phyloP scores from a whole-genome alignment of 768 basidiomycete species.

The Flagelloscypha sp. region DNA sequence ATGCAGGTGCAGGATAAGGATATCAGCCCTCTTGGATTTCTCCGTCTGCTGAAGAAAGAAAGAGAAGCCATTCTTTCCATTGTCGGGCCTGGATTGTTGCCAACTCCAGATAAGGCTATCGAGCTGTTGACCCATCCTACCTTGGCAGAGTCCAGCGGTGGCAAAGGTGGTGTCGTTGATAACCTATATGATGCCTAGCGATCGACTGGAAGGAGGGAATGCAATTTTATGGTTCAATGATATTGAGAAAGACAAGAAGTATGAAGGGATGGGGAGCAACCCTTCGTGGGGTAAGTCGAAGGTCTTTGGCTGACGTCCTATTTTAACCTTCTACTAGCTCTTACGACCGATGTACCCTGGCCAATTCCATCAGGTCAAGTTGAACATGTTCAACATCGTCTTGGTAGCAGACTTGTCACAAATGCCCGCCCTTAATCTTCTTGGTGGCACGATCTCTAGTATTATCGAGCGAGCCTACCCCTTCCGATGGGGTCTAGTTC shows the following conservation, averaged over 20 bases:
- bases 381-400: constrained; percentile 80
- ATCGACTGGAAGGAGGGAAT: constrained; percentile 68
- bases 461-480: constrained; percentile 71
- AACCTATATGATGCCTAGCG: constrained; percentile 89
- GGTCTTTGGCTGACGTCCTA: constrained; percentile 1
- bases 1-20: constrained; percentile 50
- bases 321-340: constrained; percentile 33
- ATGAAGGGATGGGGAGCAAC: constrained; percentile 39
- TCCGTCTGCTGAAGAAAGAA: constrained; percentile 70
- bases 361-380: constrained; percentile 61
- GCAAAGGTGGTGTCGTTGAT: constrained; percentile 43
- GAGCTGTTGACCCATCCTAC: constrained; percentile 60
- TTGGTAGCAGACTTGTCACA: constrained; percentile 75
- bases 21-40: constrained; percentile 60
- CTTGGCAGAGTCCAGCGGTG: constrained; percentile 45
- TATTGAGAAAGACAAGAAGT: constrained; percentile 74
- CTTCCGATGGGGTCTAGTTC: constrained; percentile 82
- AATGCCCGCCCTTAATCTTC: constrained; percentile 46
- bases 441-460: constrained; percentile 53
- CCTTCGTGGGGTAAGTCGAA: constrained; percentile 36
- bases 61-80: constrained; percentile 46
- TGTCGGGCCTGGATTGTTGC: constrained; percentile 53
- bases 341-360: constrained; percentile 76
- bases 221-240: constrained; percentile 88
- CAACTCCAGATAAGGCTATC: constrained; percentile 61